Base-by-base conservation (phyloP, 2,329 filamentous ascomycete species). In the Fusarium sp. region DNA sequence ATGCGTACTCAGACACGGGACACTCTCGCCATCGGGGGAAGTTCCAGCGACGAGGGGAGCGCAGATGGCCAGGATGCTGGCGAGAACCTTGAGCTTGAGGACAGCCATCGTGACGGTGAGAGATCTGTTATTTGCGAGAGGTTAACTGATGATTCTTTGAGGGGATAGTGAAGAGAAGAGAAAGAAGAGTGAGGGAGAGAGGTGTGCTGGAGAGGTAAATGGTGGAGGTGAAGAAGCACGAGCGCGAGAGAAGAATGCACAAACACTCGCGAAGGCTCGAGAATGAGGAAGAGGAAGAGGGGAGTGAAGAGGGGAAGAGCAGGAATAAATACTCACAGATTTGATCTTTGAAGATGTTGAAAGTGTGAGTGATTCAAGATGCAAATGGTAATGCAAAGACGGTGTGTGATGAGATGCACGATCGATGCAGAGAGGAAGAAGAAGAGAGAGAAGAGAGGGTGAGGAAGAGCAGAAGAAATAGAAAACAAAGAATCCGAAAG, bases 31-130 rank as follows among this genome's bases (percentile, higher is more conserved):
- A 24, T 67, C 55, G 28, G 55, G 67, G 17, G 61, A 28, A 20
- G 53, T 65, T 36, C 59, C 66, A 11, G 66, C 50, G 36, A 65
- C 56, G 30, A 76, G 48, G 52, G 65, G 55, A 43, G 71, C 59
- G 28, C 68, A 47, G 23, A 76, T 42, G 48, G 68, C 69, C 48
- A 77, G 55, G 28, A 61, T 62, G 45, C 57, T 58, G 56, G 65
- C 56, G 32, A 76, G 52, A 34, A 67, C 28, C 52, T 71, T 69
- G 70, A 75, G 75, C 64, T 75, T 77, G 65, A 65, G 53, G 38
- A 68, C 56, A 68, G 67, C 49, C 77, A 78, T 78, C 47, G 55
- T 56, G 43, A 70, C 42, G 57, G 58, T 67, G 23, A 48, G 15
- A 39, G 48, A 50, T 63, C 64, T 70, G 30, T 51, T 53, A 8